A percentile compares a stretch with the other conserved stretches of the same genome.
Evolutionary conservation across 192 early-diverging fungal genomes (phyloP).

Genomic region (Umbelopsis ramanniana): DNA sequence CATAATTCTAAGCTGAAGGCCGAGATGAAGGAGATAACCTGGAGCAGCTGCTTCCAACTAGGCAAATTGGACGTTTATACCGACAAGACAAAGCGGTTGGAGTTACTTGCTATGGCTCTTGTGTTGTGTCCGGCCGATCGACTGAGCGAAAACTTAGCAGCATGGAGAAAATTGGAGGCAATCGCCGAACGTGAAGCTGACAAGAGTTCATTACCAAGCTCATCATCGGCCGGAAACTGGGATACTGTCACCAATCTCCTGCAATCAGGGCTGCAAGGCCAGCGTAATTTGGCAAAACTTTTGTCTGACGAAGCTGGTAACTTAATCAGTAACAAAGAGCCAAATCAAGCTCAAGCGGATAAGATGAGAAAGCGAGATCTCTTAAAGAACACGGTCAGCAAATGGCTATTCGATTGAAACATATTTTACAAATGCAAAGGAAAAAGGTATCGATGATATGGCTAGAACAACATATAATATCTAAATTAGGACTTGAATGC

Average conservation of each 20-base stretch:
- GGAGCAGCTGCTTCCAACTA: conserved; percentile 47
- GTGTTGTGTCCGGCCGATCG: conserved; percentile 55
- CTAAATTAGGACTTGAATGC: neutral
- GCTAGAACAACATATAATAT: neutral
- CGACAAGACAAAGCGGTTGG: conserved; percentile 51
- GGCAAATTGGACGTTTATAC: conserved; percentile 47
- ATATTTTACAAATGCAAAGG: neutral
- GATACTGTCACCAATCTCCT: conserved; percentile 27
- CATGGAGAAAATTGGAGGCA: conserved; percentile 49
- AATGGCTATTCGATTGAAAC: conserved; percentile 39
- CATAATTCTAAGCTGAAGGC: conserved; percentile 18
- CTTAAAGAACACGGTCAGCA: conserved; percentile 43
- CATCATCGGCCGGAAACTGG: neutral
- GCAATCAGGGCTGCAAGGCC: conserved; percentile 28
- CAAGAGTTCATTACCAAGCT: neutral
- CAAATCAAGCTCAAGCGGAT: conserved; percentile 17
- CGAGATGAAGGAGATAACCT: conserved; percentile 37
- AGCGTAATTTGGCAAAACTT: conserved; percentile 31
- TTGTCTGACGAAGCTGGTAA: conserved; percentile 21
- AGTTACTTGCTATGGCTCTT: conserved; percentile 59
- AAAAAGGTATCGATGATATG: neutral
- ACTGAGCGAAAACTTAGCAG: conserved; percentile 40
- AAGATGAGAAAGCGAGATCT: conserved; percentile 45
- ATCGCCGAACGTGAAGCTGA: conserved; percentile 13
- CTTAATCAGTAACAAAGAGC: neutral